Evolutionary conservation across 2,329 filamentous ascomycete genomes (phyloP).

Genomic region (Magnaporthiopsis poae): DNA sequence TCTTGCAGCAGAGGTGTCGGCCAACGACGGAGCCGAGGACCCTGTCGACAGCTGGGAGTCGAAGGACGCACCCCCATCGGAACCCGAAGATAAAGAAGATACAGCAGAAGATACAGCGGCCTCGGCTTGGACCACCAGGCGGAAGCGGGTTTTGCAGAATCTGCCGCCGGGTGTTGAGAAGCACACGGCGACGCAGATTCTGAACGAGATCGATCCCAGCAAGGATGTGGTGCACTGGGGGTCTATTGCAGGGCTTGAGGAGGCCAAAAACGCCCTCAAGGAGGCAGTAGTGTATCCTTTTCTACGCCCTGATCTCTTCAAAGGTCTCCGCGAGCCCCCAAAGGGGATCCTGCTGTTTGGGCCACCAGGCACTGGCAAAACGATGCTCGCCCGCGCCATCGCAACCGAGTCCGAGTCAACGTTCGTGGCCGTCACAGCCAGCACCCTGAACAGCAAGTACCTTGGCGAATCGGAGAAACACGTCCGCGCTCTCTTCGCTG

Average conservation of each 20-base stretch:
- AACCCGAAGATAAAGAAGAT: conserved; percentile 17
- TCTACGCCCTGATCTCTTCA: conserved; percentile 86
- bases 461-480: conserved; percentile 94
- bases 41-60: neutral
- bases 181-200: conserved; percentile 74
- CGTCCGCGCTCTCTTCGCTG: conserved; percentile 76
- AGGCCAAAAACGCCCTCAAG: conserved; percentile 82
- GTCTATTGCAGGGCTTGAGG: conserved; percentile 82
- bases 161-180: conserved; percentile 75
- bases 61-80: neutral
- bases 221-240: conserved; percentile 93
- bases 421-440: conserved; percentile 94
- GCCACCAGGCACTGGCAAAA: conserved; percentile 95
- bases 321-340: conserved; percentile 86
- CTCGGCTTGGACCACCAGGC: conserved; percentile 47
- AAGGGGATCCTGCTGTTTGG: conserved; percentile 93
- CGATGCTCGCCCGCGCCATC: conserved; percentile 89
- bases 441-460: conserved; percentile 89
- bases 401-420: conserved; percentile 90
- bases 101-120: conserved; percentile 28
- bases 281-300: conserved; percentile 97
- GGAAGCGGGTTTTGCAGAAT: conserved; percentile 60
- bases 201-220: conserved; percentile 90
- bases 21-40: neutral
- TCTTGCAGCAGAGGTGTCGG: neutral